Conservation (phyloP, 495 filamentous ascomycete genomes). For the Apiosordaria backusii region DNA sequence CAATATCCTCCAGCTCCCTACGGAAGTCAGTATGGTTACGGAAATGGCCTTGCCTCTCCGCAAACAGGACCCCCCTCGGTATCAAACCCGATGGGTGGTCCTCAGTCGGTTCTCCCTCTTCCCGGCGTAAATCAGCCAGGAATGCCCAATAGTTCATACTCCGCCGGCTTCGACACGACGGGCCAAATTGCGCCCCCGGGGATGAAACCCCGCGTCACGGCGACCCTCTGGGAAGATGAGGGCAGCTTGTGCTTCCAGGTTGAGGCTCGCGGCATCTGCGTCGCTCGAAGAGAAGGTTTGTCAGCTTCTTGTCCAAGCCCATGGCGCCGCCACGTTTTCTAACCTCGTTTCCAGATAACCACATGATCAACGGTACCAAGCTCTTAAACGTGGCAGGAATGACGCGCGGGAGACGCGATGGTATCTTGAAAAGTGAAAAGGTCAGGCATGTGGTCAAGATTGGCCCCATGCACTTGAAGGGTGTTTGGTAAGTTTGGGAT, state of each 20-base stretch:
- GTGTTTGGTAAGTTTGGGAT: conserved; percentile 80
- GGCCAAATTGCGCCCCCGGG: conserved; percentile 95
- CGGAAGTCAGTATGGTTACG: conserved; percentile 64
- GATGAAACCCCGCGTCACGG: conserved; percentile 96
- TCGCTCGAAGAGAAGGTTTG: conserved; percentile 89
- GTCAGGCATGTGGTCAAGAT: conserved; percentile 97
- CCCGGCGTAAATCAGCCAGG: conserved; percentile 55
- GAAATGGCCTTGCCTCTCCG: conserved; percentile 72
- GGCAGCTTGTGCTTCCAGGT: conserved; percentile 98
- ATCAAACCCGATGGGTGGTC: conserved; percentile 60
- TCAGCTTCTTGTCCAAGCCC: neutral
- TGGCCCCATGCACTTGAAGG: conserved; percentile 97
- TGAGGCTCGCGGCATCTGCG: conserved; percentile 92
- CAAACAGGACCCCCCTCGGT: conserved; percentile 64
- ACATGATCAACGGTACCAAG: conserved; percentile 99
- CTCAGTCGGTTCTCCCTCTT: conserved; percentile 61
- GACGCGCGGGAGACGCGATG: conserved; percentile 92
- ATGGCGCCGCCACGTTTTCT: neutral
- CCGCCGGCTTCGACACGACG: conserved; percentile 72
- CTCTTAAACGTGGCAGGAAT: conserved; percentile 95
- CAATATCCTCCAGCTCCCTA: conserved; percentile 63
- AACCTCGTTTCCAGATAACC: conserved; percentile 64
- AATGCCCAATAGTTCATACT: conserved; percentile 48
- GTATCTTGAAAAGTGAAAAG: conserved; percentile 97
- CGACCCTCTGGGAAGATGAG: conserved; percentile 97